These are phyloP conservation scores for Solanum pinnatisectum DNA, from an alignment of 257 asterid genomes.

Conservation along the genomic window DNA sequence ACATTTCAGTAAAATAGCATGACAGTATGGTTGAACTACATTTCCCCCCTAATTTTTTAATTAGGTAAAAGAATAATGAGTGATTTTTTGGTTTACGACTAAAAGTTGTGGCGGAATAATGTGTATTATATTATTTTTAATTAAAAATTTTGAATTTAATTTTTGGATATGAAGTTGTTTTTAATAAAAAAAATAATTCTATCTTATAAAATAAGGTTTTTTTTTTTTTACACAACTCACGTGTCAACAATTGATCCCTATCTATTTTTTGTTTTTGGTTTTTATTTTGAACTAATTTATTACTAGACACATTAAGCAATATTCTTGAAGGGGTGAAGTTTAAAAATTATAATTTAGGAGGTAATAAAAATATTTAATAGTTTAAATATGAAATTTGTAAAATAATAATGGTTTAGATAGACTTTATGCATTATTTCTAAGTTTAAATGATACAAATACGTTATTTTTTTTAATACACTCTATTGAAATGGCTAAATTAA, in stretches of 20 bases:
- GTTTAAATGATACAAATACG: too few species aligned
- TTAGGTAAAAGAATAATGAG: neutral
- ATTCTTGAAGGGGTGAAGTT: neutral
- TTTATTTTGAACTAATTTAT: too few species aligned
- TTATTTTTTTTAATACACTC: neutral
- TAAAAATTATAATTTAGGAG: neutral
- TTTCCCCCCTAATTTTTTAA: neutral
- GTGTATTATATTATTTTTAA: too few species aligned
- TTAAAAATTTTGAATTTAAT: too few species aligned
- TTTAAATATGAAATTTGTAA: too few species aligned
- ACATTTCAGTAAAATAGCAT: neutral
- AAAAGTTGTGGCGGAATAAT: too few species aligned
- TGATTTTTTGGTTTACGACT: neutral
- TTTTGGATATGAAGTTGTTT: neutral
- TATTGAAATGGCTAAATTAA: rapidly evolving
- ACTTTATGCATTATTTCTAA: neutral
- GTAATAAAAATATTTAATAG: neutral
- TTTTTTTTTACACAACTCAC: neutral
- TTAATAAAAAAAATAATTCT: too few species aligned
- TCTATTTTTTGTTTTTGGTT: too few species aligned
- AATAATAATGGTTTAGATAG: neutral
- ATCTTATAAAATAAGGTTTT: neutral
- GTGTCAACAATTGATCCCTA: neutral
- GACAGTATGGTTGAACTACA: neutral
- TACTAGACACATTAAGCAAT: neutral